Conservation (phyloP, 2,329 filamentous ascomycete species). For the Geosmithia putterillii region DNA sequence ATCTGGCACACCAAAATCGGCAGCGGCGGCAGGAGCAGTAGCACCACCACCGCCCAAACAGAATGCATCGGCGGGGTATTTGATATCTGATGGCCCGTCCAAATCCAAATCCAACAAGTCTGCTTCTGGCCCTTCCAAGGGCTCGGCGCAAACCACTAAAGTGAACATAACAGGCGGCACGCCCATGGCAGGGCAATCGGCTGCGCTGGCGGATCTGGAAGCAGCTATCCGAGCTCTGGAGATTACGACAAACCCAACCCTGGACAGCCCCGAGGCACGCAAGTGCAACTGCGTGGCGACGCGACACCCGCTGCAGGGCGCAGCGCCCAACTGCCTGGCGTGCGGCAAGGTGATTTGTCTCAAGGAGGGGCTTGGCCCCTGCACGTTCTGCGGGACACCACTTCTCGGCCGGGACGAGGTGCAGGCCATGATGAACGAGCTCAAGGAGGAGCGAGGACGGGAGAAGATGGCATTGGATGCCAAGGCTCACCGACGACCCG, state of each 20-base stretch:
- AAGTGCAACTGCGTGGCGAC: slow-evolving; percentile 83
- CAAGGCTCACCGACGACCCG: slow-evolving; percentile 51
- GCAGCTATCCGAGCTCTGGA: slow-evolving; percentile 83
- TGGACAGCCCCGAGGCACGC: slow-evolving; percentile 42
- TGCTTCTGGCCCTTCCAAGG: slow-evolving; percentile 36
- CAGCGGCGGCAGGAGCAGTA: neutral
- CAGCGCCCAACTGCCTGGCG: slow-evolving; percentile 81
- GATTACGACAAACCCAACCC: slow-evolving; percentile 75
- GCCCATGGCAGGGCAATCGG: slow-evolving; percentile 72
- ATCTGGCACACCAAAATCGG: slow-evolving; percentile 20
- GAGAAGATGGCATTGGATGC: slow-evolving; percentile 80
- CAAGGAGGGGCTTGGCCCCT: slow-evolving; percentile 86
- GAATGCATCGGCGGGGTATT: slow-evolving; percentile 53
- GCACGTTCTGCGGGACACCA: slow-evolving; percentile 74
- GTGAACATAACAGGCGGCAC: slow-evolving; percentile 63
- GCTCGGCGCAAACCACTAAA: slow-evolving; percentile 50
- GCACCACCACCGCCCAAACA: slow-evolving; percentile 22
- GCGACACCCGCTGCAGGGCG: slow-evolving; percentile 76
- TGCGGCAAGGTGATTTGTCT: slow-evolving; percentile 95
- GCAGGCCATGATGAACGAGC: slow-evolving; percentile 71
- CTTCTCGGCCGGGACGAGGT: slow-evolving; percentile 64
- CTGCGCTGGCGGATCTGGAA: slow-evolving; percentile 57
- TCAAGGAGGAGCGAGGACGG: slow-evolving; percentile 74
- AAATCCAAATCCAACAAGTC: slow-evolving; percentile 46
- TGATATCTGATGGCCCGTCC: slow-evolving; percentile 64